phyloP scores from a whole-genome alignment of 306 rosid genomes.

The Cucurbita argyrosperma region DNA sequence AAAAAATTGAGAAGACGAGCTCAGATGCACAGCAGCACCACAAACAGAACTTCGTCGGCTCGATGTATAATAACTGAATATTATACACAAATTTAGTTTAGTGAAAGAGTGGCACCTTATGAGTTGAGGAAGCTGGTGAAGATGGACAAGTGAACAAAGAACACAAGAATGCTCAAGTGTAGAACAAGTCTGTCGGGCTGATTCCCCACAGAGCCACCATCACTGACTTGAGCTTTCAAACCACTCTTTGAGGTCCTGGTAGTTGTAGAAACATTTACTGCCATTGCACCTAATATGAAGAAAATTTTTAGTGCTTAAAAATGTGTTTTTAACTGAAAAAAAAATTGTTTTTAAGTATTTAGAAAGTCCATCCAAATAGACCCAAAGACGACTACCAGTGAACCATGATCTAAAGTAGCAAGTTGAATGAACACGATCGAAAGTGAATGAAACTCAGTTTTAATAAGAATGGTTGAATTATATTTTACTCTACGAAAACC shows the following conservation, averaged over 20 bases:
- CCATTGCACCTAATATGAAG: constrained; percentile 39
- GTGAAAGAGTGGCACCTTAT: constrained; percentile 22
- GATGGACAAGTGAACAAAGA: constrained; percentile 23
- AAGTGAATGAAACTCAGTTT: neutral
- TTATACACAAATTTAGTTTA: neutral
- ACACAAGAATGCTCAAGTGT: constrained; percentile 24
- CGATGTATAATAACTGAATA: neutral
- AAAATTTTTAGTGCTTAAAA: neutral
- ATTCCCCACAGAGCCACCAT: constrained; percentile 22
- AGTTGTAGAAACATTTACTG: constrained; percentile 75
- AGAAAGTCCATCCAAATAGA: neutral
- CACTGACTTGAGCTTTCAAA: constrained; percentile 49
- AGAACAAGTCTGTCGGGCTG: constrained; percentile 16
- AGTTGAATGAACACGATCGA: neutral
- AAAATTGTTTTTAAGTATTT: no score
- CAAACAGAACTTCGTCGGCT: neutral
- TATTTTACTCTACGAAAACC: neutral
- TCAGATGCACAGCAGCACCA: neutral
- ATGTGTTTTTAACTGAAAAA: no score
- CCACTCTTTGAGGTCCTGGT: constrained; percentile 53
- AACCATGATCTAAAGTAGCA: neutral
- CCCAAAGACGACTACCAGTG: neutral
- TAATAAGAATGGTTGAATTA: neutral
- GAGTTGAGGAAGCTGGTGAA: constrained; percentile 23
- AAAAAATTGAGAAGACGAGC: neutral